Conservation (phyloP, 2,329 filamentous ascomycete genomes). For the Colletotrichum sidae region DNA sequence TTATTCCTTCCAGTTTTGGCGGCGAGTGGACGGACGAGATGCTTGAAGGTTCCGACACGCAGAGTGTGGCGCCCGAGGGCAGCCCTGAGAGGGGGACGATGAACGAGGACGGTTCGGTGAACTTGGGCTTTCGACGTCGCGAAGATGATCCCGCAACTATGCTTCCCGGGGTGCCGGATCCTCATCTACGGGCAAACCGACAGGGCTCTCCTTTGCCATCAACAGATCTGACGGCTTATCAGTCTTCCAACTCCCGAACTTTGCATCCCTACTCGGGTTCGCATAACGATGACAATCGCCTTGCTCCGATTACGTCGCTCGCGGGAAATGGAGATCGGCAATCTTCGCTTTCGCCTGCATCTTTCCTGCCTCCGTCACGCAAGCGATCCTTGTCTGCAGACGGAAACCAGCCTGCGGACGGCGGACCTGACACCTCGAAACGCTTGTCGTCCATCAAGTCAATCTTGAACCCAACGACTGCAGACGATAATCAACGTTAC, state of each 20-base stretch:
- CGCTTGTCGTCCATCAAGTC: constrained; percentile 81
- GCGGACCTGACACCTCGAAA: constrained; percentile 63
- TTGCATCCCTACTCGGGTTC: constrained; percentile 54
- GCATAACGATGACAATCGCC: constrained; percentile 66
- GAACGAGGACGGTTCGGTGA: constrained; percentile 74
- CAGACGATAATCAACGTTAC: constrained; percentile 40
- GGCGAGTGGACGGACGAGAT: constrained; percentile 56
- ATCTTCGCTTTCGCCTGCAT: constrained; percentile 70
- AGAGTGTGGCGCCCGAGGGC: constrained; percentile 51
- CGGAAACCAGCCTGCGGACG: constrained; percentile 48
- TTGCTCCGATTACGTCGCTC: constrained; percentile 67
- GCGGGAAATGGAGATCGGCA: constrained; percentile 60
- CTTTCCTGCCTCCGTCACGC: constrained; percentile 68
- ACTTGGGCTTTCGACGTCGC: constrained; percentile 67
- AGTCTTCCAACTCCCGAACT: constrained; percentile 55
- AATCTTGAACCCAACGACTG: constrained; percentile 71
- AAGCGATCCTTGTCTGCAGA: constrained; percentile 77
- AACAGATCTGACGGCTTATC: constrained; percentile 63
- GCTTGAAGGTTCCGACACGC: constrained; percentile 61
- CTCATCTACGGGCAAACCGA: constrained; percentile 55
- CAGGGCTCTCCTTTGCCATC: constrained; percentile 57
- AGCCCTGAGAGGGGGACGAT: constrained; percentile 65
- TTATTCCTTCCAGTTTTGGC: constrained; percentile 78
- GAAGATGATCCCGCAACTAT: constrained; percentile 54
- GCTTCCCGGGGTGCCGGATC: constrained; percentile 58